Evolutionary conservation across 805 yeast species (phyloP).

Genomic region (Helenozyma baotianmanensis): DNA sequence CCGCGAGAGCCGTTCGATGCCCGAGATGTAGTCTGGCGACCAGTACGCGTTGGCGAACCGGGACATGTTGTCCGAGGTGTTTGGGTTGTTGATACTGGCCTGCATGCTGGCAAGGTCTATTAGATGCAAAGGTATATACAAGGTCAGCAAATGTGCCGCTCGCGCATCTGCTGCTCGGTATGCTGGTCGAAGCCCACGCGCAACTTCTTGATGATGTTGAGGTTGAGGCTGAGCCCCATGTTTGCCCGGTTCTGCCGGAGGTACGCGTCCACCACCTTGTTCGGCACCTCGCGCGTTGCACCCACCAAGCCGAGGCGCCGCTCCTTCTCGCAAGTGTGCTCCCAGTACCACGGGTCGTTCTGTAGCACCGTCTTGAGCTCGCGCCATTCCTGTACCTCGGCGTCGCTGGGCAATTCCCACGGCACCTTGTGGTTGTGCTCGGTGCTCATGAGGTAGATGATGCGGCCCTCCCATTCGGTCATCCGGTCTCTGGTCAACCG

Average conservation of each 20-base stretch:
- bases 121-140: too few species aligned
- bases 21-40: constrained; percentile 38
- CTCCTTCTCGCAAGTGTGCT: too few species aligned
- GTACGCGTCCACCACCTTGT: too few species aligned
- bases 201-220: too few species aligned
- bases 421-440: constrained; percentile 2
- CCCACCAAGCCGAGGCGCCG: too few species aligned
- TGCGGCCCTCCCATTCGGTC: constrained; percentile 10
- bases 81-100: neutral
- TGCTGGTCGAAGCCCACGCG: neutral
- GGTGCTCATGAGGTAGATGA: constrained; percentile 1
- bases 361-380: too few species aligned
- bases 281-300: too few species aligned
- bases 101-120: neutral
- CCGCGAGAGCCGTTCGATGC: constrained; percentile 26
- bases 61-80: constrained; percentile 2
- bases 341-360: too few species aligned
- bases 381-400: constrained; percentile 7
- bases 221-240: too few species aligned
- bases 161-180: neutral
- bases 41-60: constrained; percentile 35
- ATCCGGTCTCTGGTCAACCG: constrained; percentile 7
- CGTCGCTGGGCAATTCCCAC: constrained; percentile 7
- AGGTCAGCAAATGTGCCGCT: neutral
- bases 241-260: too few species aligned